Evolutionary conservation across 2,329 filamentous ascomycete species (phyloP).

Genomic region (Paraphoma chrysanthemicola): DNA sequence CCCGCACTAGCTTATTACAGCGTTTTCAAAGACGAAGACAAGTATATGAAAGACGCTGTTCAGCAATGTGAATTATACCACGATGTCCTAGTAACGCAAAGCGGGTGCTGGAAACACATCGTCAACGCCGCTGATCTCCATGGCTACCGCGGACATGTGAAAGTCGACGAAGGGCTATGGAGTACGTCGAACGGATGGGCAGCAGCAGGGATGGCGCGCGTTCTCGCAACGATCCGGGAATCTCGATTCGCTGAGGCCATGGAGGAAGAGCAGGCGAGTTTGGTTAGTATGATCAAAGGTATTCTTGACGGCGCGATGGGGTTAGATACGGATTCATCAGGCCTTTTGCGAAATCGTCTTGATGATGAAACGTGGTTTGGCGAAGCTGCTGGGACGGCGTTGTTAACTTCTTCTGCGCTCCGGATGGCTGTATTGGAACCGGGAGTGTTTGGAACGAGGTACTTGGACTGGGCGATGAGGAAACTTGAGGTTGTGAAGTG

Average conservation of each 20-base stretch:
- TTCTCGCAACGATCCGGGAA: slow-evolving; percentile 46
- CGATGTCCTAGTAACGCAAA: slow-evolving; percentile 41
- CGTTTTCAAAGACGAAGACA: slow-evolving; percentile 46
- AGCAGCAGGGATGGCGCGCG: slow-evolving; percentile 55
- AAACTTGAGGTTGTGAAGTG: slow-evolving; percentile 48
- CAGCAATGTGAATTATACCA: slow-evolving; percentile 52
- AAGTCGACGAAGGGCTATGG: slow-evolving; percentile 41
- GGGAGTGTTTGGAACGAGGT: slow-evolving; percentile 41
- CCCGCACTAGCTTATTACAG: slow-evolving; percentile 58
- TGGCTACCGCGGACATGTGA: slow-evolving; percentile 30
- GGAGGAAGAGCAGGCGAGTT: slow-evolving; percentile 21
- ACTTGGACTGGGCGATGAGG: slow-evolving; percentile 52
- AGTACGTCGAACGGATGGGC: slow-evolving; percentile 59
- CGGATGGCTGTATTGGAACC: slow-evolving; percentile 55
- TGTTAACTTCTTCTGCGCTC: slow-evolving; percentile 55
- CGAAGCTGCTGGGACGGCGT: slow-evolving; percentile 57
- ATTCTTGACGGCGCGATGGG: slow-evolving; percentile 48
- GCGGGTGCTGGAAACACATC: slow-evolving; percentile 57
- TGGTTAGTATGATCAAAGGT: slow-evolving; percentile 40
- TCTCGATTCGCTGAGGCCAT: slow-evolving; percentile 31
- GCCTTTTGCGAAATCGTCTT: slow-evolving; percentile 57
- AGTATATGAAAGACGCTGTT: slow-evolving; percentile 46
- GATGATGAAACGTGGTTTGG: slow-evolving; percentile 54
- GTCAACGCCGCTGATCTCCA: slow-evolving; percentile 33
- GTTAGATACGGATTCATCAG: slow-evolving; percentile 43